Percentiles rank a stretch among this genome's conserved stretches.
Evolutionary conservation across 768 basidiomycete species (phyloP).

Genomic region (Fibroporia radiculosa): DNA sequence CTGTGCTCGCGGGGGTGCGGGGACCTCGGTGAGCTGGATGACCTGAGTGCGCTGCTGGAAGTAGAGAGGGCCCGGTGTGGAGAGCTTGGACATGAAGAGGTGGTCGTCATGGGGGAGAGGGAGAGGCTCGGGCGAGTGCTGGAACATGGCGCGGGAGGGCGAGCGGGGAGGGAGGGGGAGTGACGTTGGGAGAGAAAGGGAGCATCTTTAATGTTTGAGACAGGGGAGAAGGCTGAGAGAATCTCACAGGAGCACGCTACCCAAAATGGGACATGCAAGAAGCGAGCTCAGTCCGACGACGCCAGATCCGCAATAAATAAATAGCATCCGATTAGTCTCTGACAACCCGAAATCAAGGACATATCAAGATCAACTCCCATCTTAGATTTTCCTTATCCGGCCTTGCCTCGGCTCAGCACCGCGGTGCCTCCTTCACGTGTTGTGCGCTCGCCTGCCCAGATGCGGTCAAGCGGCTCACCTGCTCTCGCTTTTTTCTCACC

Average conservation of each 20-base stretch:
- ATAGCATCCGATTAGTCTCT: too few relatives aligned
- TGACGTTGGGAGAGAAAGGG: conserved; percentile 12
- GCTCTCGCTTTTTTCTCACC: background rate
- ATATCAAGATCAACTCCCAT: conserved; percentile 12
- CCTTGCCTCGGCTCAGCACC: conserved; percentile 2
- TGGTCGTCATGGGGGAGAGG: conserved; percentile 13
- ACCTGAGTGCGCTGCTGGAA: conserved; percentile 46
- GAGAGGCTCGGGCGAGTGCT: conserved; percentile 12
- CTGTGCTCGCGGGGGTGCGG: conserved; percentile 41
- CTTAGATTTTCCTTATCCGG: conserved; percentile 13
- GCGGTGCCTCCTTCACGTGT: conserved; percentile 4
- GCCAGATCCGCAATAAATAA: conserved; percentile 5
- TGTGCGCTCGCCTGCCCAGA: background rate
- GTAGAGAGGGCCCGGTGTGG: conserved; percentile 32
- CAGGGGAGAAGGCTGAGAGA: conserved; percentile 8
- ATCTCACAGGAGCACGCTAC: conserved; percentile 9
- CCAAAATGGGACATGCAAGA: conserved; percentile 1
- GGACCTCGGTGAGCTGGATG: conserved; percentile 67
- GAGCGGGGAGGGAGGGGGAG: conserved; percentile 7
- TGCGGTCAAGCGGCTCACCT: background rate
- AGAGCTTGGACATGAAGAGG: conserved; percentile 18
- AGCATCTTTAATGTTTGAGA: conserved; percentile 9
- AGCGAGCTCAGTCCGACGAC: conserved; percentile 4
- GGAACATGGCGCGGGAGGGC: conserved; percentile 15
- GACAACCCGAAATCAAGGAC: conserved; percentile 9